phyloP scores from a whole-genome alignment of 2,329 filamentous ascomycete species.

The Cyphellophora europaea region DNA sequence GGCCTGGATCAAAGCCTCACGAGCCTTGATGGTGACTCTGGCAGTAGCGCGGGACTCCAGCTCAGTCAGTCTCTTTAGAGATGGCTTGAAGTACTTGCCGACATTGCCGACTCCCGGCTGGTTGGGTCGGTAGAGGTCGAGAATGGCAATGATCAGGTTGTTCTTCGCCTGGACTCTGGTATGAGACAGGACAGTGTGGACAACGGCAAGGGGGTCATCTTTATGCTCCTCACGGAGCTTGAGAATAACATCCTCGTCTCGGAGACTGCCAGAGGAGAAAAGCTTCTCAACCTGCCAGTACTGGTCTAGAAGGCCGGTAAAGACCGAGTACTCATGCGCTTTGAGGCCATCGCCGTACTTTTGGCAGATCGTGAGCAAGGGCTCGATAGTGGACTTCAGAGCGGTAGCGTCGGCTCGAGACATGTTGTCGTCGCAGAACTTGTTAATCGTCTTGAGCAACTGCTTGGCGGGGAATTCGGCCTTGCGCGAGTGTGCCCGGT shows the following conservation, averaged over 20 bases:
- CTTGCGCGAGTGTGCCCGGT: slow-evolving; percentile 67
- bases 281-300: slow-evolving; percentile 79
- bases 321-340: slow-evolving; percentile 75
- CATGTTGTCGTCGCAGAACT: slow-evolving; percentile 83
- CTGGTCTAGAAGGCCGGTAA: slow-evolving; percentile 66
- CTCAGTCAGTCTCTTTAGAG: slow-evolving; percentile 79
- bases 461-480: slow-evolving; percentile 88
- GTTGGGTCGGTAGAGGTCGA: slow-evolving; percentile 92
- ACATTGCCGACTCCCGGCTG: slow-evolving; percentile 83
- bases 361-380: slow-evolving; percentile 67
- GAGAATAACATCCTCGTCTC: slow-evolving; percentile 89
- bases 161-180: slow-evolving; percentile 90
- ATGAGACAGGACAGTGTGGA: slow-evolving; percentile 86
- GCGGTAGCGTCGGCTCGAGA: slow-evolving; percentile 62
- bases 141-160: slow-evolving; percentile 79
- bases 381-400: slow-evolving; percentile 63
- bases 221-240: slow-evolving; percentile 94
- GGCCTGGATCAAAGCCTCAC: slow-evolving; percentile 95
- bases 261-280: slow-evolving; percentile 73
- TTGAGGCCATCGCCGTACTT: slow-evolving; percentile 83
- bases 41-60: slow-evolving; percentile 77
- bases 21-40: slow-evolving; percentile 94
- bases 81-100: slow-evolving; percentile 73
- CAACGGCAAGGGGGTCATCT: slow-evolving; percentile 76
- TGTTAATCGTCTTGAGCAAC: slow-evolving; percentile 70